Conservation (phyloP, 2,329 filamentous ascomycete species). For the Penicillium sp. region DNA sequence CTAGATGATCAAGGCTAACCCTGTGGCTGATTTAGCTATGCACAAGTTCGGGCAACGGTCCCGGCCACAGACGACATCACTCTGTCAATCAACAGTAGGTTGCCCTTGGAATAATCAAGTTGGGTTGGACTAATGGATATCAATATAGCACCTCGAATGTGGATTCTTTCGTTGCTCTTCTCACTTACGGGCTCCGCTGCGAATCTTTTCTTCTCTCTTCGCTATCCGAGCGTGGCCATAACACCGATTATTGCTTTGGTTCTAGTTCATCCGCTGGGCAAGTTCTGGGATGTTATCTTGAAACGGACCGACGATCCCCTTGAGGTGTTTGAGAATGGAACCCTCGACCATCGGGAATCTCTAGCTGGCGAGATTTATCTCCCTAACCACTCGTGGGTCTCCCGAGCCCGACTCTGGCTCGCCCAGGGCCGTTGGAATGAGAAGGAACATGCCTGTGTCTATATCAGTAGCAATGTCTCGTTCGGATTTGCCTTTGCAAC, state of each 20-base stretch:
- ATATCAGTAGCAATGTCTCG: slow-evolving; percentile 85
- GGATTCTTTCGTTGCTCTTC: slow-evolving; percentile 76
- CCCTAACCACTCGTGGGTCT: slow-evolving; percentile 24
- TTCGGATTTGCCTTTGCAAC: slow-evolving; percentile 89
- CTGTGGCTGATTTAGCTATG: slow-evolving; percentile 47
- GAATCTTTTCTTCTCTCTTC: slow-evolving; percentile 75
- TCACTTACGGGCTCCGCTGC: slow-evolving; percentile 68
- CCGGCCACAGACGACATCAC: slow-evolving; percentile 71
- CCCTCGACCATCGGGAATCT: slow-evolving; percentile 48
- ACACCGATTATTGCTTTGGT: slow-evolving; percentile 69
- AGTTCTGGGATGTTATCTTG: slow-evolving; percentile 72
- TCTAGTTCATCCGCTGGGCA: slow-evolving; percentile 78
- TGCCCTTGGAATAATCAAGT: not conserved
- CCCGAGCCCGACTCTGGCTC: slow-evolving; percentile 67
- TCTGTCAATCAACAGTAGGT: slow-evolving; percentile 70
- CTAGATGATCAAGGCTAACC: not conserved
- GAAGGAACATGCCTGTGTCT: slow-evolving; percentile 85
- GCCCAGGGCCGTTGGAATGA: slow-evolving; percentile 82
- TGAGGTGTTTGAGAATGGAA: slow-evolving; percentile 60
- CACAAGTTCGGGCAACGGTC: slow-evolving; percentile 78
- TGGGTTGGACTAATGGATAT: slow-evolving; percentile 1
- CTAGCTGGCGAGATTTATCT: slow-evolving; percentile 10
- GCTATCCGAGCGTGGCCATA: slow-evolving; percentile 88
- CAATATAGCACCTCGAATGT: slow-evolving; percentile 71
- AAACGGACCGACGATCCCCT: slow-evolving; percentile 59